Evolutionary conservation across 1,139 yeast genomes (phyloP).

Genomic region (Magnusiomyces fungicola): DNA sequence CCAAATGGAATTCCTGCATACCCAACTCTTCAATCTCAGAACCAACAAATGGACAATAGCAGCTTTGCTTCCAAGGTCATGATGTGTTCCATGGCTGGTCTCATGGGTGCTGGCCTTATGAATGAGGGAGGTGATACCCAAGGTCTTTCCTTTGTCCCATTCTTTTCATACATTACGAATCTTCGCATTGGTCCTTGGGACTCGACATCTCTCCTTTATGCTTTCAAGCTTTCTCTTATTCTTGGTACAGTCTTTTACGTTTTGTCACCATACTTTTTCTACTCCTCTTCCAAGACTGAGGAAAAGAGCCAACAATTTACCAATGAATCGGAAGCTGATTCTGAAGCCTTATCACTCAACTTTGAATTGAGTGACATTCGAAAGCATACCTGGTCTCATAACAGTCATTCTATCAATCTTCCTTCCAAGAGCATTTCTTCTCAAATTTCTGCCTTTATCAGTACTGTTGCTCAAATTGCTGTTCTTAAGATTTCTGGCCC

Average conservation of each 20-base stretch:
- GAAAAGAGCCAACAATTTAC: not conserved
- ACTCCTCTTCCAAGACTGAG: not conserved
- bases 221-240: constrained; percentile 25
- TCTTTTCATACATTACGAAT: constrained; percentile 17
- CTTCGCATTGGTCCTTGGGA: constrained; percentile 13
- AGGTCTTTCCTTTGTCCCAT: constrained; percentile 31
- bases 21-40: not conserved
- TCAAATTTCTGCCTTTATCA: constrained; percentile 12
- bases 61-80: constrained; percentile 27
- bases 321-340: not conserved
- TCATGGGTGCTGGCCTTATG: constrained; percentile 33
- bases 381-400: constrained; percentile 27
- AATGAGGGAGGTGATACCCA: constrained; percentile 24
- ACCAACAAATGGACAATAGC: not conserved
- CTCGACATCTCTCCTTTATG: constrained; percentile 16
- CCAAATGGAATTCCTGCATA: not conserved
- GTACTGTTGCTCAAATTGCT: constrained; percentile 15
- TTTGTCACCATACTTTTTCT: constrained; percentile 20
- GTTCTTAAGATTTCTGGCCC: constrained; percentile 18
- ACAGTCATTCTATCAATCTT: constrained; percentile 20
- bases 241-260: constrained; percentile 28
- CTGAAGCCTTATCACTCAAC: not conserved
- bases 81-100: constrained; percentile 36
- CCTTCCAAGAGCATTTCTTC: constrained; percentile 16
- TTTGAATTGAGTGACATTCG: constrained; percentile 11